phyloP scores from a whole-genome alignment of 805 yeast species.

The Candida wancherniae region DNA sequence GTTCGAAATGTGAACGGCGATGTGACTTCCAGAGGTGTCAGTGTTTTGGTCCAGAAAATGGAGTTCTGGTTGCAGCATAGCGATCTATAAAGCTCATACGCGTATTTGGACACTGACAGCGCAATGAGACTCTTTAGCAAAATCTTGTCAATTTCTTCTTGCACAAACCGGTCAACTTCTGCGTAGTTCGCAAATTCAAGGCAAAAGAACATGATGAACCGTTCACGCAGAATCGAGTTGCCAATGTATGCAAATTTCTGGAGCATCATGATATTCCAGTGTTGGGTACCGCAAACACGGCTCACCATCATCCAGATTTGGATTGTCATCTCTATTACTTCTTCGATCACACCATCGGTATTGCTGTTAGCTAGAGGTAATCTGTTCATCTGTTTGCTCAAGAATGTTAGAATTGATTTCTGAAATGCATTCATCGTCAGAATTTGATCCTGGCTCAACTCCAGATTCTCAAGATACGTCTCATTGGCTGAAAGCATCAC shows the following conservation, averaged over 20 bases:
- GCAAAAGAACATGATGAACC: slow-evolving; percentile 27
- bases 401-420: slow-evolving; percentile 8
- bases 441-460: slow-evolving; percentile 16
- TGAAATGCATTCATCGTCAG: slow-evolving; percentile 15
- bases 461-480: slow-evolving; percentile 1
- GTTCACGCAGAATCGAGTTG: slow-evolving; percentile 31
- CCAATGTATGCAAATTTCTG: slow-evolving; percentile 40
- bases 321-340: slow-evolving; percentile 24
- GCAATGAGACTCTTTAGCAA: slow-evolving; percentile 24
- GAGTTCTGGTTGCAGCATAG: slow-evolving; percentile 16
- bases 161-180: slow-evolving; percentile 11
- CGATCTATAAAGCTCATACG: slow-evolving; percentile 18
- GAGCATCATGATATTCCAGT: slow-evolving; percentile 34
- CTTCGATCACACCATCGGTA: slow-evolving; percentile 20
- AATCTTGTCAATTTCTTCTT: slow-evolving; percentile 13
- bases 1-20: slow-evolving; percentile 18
- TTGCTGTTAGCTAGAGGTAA: slow-evolving; percentile 24
- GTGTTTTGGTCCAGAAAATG: slow-evolving; percentile 17
- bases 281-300: slow-evolving; percentile 16
- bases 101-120: slow-evolving; percentile 24
- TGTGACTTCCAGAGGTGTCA: slow-evolving; percentile 15
- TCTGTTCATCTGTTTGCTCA: slow-evolving; percentile 32
- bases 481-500: slow-evolving; percentile 10
- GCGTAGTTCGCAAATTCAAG: slow-evolving; percentile 21
- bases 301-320: slow-evolving; percentile 27